Conservation (phyloP, 257 asterid genomes). For the Solanum paucissectum region DNA sequence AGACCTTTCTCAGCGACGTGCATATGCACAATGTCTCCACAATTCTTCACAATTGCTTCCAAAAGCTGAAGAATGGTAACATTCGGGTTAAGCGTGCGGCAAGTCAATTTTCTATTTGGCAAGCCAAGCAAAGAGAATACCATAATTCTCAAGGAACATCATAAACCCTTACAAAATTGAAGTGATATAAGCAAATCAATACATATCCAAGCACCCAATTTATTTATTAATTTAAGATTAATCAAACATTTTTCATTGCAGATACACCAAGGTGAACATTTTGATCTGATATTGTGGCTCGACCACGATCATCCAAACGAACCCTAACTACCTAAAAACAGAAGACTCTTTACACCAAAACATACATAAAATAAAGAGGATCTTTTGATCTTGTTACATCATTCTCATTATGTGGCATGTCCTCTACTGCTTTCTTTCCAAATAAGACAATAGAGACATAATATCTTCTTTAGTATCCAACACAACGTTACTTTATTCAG, state of each 20-base stretch:
- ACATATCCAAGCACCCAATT: background rate
- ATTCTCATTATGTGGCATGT: background rate
- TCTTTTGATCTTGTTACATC: background rate
- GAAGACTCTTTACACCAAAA: background rate
- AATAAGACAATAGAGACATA: background rate
- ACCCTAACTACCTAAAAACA: background rate
- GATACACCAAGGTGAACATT: background rate
- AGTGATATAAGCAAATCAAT: background rate
- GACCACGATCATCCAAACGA: background rate
- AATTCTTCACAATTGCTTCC: conserved; percentile 79
- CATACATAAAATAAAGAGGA: background rate
- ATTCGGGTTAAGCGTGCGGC: background rate
- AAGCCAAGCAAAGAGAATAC: background rate
- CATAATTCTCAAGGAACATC: background rate
- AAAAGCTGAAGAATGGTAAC: conserved; percentile 33
- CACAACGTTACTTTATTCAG: background rate
- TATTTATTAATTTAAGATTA: background rate
- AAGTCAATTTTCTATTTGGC: background rate
- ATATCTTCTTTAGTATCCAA: background rate
- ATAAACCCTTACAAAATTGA: background rate
- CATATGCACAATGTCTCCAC: conserved; percentile 71
- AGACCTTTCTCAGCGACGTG: conserved; percentile 69
- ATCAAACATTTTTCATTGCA: background rate
- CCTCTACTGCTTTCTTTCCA: background rate
- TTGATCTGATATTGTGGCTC: background rate